Base-by-base conservation (phyloP, 176 grass and related monocot genomes). In the Musa schizocarpa region DNA sequence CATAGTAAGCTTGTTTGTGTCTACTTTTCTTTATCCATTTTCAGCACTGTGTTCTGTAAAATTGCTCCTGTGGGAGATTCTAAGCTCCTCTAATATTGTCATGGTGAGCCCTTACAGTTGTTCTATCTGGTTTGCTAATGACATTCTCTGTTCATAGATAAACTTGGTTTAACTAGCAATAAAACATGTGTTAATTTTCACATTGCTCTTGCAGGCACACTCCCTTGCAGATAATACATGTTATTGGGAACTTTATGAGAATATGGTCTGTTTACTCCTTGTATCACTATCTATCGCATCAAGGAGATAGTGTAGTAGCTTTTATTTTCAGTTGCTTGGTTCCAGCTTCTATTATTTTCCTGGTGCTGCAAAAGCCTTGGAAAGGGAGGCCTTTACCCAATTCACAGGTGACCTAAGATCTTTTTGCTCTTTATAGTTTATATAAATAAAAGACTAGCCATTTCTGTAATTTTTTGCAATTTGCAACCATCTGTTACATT, bases 291-390 rank as follows among this genome's bases (percentile, higher is more conserved):
- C 65, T 87, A 22, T 75, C 85, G 1, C 73, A 68, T 79, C 62
- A 80, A 83, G 76, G 78, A 63, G 80, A 87, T 51, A 83, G 80
- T 57, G 72, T 74, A 29, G 72, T 89, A 77, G 86, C 88, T 1
- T 98, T 98, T 81, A 98, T 98, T 86, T 98, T 98, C 80, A 98
- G 88, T 77, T 98, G 95, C 71, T 84, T 93, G 76, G 90, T 98
- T 57, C 90, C 90, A 63, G 69, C 90, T 79, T 84, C 88, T 77
- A 48, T 98, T 78, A 86, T 98, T 65, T 94, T 98, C 81, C 82
- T 98, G 22, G 82, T 85, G 23, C 73, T 94, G 74, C 95, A 93
- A 74, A 91, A 91, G 80, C 95, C 95, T 71, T 98, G 95, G 95
- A 91, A 86, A 87, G 95, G 95, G 11, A 82, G 90, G 50, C 82